These are phyloP conservation scores for Trichosanthes truncata DNA, from an alignment of 306 rosid species.

Conservation along the genomic window DNA sequence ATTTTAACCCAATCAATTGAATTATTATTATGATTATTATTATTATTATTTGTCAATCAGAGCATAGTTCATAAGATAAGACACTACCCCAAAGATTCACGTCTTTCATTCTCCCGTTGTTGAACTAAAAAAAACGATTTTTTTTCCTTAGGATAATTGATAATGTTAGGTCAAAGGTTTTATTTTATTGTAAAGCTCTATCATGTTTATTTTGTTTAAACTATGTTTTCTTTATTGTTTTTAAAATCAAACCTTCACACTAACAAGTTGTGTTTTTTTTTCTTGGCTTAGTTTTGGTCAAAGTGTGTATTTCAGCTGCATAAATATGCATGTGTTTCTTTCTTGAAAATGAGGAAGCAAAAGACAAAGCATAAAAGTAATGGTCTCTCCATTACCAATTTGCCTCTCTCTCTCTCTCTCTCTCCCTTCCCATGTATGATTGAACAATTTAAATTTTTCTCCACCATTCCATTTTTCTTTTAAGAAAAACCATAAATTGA, in stretches of 20 bases:
- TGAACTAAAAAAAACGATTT: too few species aligned
- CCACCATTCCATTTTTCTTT: not conserved
- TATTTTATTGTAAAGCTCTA: not conserved
- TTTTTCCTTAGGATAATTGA: too few species aligned
- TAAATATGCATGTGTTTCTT: slow-evolving; percentile 1
- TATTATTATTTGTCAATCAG: too few species aligned
- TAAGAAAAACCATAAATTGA: not conserved
- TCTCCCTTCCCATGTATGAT: not conserved
- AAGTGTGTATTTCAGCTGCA: not conserved
- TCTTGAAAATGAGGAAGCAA: slow-evolving; percentile 5
- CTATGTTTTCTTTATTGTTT: not conserved
- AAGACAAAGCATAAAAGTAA: not conserved
- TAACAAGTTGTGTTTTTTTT: not conserved
- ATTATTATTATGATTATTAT: too few species aligned
- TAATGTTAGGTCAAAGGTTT: not conserved
- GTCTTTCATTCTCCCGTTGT: too few species aligned
- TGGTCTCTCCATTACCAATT: not conserved
- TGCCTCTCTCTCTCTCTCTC: not conserved
- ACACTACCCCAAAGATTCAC: too few species aligned
- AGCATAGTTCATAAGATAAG: too few species aligned
- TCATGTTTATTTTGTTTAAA: not conserved
- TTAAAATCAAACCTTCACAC: not conserved
- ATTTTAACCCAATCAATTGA: too few species aligned
- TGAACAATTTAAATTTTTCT: not conserved
- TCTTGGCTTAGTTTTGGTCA: not conserved